phyloP scores from a whole-genome alignment of 352 stramenopile genomes.

The Elongisporangium prolatum region DNA sequence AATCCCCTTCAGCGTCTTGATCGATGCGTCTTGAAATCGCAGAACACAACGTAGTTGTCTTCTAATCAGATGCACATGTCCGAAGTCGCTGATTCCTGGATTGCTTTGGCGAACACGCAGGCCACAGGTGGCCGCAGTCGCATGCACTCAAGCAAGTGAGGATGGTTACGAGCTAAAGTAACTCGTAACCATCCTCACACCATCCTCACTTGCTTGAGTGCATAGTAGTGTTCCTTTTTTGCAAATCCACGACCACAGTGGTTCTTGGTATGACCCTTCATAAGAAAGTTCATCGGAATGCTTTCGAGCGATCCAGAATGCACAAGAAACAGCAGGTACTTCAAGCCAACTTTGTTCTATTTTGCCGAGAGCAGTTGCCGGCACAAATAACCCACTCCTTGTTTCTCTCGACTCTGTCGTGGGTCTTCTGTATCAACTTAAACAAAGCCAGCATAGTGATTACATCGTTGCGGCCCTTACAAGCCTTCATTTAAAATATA shows the following conservation, averaged over 20 bases:
- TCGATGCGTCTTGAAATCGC: neutral
- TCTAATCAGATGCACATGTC: neutral
- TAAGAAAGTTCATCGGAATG: neutral
- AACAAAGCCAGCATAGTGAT: conserved; percentile 12
- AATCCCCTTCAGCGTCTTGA: neutral
- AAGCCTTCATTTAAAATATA: conserved; percentile 9
- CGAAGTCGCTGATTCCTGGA: neutral
- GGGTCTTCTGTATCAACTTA: conserved; percentile 2
- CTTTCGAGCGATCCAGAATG: conserved; percentile 2
- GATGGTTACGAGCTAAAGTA: too few relatives aligned
- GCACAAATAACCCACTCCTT: conserved; percentile 10
- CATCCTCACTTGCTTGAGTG: too few relatives aligned
- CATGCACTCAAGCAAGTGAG: too few relatives aligned
- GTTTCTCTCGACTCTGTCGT: neutral
- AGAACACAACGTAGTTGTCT: neutral
- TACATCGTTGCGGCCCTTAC: conserved; percentile 11
- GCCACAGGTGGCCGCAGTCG: too few relatives aligned
- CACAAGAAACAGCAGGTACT: conserved; percentile 7
- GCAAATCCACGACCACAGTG: conserved; percentile 6
- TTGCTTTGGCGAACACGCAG: too few relatives aligned
- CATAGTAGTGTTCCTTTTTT: conserved; percentile 6
- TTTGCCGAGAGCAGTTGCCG: conserved; percentile 12
- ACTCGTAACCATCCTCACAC: too few relatives aligned
- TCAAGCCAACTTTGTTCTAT: conserved; percentile 14
- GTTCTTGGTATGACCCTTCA: conserved; percentile 11